Evolutionary conservation across 2,329 filamentous ascomycete genomes (phyloP), one percentile per base, ranked within the genome.

Genomic region (Akanthomyces uredinophilus): DNA sequence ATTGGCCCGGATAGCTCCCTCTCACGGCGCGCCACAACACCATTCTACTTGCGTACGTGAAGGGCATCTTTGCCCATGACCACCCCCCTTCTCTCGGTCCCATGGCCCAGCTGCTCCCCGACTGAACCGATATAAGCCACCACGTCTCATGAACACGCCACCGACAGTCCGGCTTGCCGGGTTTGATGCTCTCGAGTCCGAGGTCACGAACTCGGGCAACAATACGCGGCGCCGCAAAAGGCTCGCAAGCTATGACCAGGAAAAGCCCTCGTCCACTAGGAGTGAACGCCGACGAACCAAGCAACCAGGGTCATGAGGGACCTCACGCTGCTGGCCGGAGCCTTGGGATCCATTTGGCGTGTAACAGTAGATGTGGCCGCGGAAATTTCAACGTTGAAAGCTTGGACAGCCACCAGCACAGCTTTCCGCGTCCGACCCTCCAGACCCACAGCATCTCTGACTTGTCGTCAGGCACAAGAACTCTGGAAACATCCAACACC

Each of bases 151-250:
- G 8, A 37, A 44, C 18, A 50, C 56, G 56, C 56, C 56, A 59
- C 56, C 56, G 56, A 59, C 37, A 24, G 41, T 22, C 56, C 56
- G 56, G 56, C 56, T 50, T 51, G 20, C 44, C 41, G 14, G 20
- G 14, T n/a, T 27, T 59, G 44, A 29, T 56, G 14, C 22, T 44
- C 39, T 56, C 53, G 53, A 56, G 22, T 54, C 52, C 49, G 27
- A 22, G 22, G 20, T 47, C 44, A 47, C 44, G 10, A 47, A 24
- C 44, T n/a, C n/a, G 18, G 18, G 41, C 18, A 44, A 20, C 7
- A 8, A n/a, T 11, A 44, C 41, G 41, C 11, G 44, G n/a, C 44
- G 22, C 11, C 10, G 44, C 20, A 47, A 22, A 13, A 29, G 32
- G 14, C 20, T 24, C 32, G 22, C 22, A 29, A 50, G 46, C 53